These are phyloP conservation scores for Penicillium macrosclerotiorum DNA, from an alignment of 495 filamentous ascomycete species.

Conservation along the genomic window DNA sequence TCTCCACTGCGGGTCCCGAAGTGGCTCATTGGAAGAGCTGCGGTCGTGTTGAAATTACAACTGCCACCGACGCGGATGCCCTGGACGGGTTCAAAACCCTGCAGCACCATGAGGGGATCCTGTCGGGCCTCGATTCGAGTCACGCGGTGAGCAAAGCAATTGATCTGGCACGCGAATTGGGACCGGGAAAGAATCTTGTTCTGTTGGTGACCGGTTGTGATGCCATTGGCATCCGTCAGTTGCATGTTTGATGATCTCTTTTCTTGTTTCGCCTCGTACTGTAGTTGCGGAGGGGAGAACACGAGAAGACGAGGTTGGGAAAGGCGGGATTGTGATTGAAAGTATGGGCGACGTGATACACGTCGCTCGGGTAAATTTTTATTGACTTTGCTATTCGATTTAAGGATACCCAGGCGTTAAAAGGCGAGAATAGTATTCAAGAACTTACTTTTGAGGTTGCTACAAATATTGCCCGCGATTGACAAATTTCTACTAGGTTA, in stretches of 20 bases:
- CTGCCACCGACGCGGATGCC: constrained; percentile 32
- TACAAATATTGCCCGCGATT: no score
- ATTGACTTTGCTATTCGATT: no score
- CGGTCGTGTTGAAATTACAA: constrained; percentile 28
- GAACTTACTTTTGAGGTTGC: no score
- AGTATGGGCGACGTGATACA: no score
- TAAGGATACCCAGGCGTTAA: background rate
- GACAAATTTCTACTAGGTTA: no score
- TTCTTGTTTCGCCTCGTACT: background rate
- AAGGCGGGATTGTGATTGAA: background rate
- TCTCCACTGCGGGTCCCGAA: constrained; percentile 33
- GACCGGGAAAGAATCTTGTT: constrained; percentile 32
- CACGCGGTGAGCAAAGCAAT: constrained; percentile 29
- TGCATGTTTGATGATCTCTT: constrained; percentile 16
- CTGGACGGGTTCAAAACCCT: constrained; percentile 32
- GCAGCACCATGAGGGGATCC: constrained; percentile 29
- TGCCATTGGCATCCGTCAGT: constrained; percentile 10
- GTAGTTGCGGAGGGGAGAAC: background rate
- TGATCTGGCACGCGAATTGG: constrained; percentile 27
- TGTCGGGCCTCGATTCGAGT: constrained; percentile 31
- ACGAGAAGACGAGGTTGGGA: background rate
- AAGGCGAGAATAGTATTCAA: no score
- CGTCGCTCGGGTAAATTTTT: no score
- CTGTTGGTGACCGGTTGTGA: constrained; percentile 34
- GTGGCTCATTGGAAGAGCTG: constrained; percentile 33